Conservation (phyloP, 179 eudicot species). For the Gypsophila paniculata region DNA sequence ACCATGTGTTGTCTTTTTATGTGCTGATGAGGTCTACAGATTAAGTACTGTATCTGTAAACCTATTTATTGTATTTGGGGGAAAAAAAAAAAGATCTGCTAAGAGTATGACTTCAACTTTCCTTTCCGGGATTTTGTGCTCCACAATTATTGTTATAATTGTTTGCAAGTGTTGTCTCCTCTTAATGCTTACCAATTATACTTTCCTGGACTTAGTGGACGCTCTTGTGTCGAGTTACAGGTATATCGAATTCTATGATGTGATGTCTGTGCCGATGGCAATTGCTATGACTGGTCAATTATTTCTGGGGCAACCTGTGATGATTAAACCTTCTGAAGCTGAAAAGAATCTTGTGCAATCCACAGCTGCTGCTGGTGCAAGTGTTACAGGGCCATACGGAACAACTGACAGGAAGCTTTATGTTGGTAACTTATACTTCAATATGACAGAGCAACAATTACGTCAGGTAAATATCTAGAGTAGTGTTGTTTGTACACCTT, state of each 20-base stretch:
- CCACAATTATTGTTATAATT: no score
- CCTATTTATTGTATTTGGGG: no score
- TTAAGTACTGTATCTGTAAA: no score
- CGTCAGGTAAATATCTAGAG: conserved; percentile 51
- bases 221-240: conserved; percentile 40
- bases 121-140: no score
- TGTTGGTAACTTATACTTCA: conserved; percentile 83
- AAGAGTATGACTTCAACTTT: no score
- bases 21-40: no score
- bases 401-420: conserved; percentile 80
- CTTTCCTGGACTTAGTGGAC: no score
- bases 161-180: no score
- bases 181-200: no score
- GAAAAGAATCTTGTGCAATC: conserved; percentile 92
- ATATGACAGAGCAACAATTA: conserved; percentile 78
- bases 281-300: conserved; percentile 86
- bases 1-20: background rate
- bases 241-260: conserved; percentile 86
- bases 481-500: background rate
- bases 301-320: conserved; percentile 83
- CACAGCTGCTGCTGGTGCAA: conserved; percentile 46
- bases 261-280: conserved; percentile 97
- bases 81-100: no score
- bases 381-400: conserved; percentile 67
- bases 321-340: conserved; percentile 98